Base-by-base conservation (phyloP, 2,329 filamentous ascomycete genomes). In the Thelonectria discophora region DNA sequence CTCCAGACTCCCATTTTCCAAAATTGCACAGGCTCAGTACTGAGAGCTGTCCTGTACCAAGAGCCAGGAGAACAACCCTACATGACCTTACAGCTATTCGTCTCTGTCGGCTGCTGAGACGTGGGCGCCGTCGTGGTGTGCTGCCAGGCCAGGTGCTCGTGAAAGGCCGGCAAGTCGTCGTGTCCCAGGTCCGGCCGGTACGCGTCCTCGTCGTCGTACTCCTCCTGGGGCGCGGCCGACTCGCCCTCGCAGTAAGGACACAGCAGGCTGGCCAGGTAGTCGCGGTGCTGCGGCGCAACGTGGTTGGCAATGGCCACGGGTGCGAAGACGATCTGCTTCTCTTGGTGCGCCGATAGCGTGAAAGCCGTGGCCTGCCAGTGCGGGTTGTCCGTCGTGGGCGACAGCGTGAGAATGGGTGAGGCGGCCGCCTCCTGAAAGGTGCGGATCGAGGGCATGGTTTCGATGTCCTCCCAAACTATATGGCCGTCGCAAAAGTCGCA, bases 401-500 rank as follows among this genome's bases (percentile, higher is more conserved):
- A 72, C 20, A 68, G 52, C 30, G 66, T 67, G 13, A 66, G 39
- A n/a, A 68, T 62, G 17, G 73, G 58, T 11, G 67, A 62, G 12
- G 65, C 59, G 10, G 63, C 69, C 24, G 68, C 68, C 53, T 71
- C 72, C 55, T 73, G 74, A 24, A 73, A 72, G 9, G 75, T 71
- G 37, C 83, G 75, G 56, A 77, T 73, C 2, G 81, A 81, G 6
- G 85, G 85, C 75, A 87, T 82, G 50, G 75, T 76, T 64, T 81
- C 78, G 32, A 88, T 67, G 69, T 88, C 83, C 59, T 84, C 79
- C 86, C 86, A 88, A 20, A 88, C 75, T 21, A 88, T 75, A 69
- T 85, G 84, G 2, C 86, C 86, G 69, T 87, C 85, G 75, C 86
- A 88, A 69, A 83, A 88, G 74, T 88, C 84, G 75, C 86, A 88